Evolutionary conservation across 129 eudicot species (phyloP).

Genomic region (Erigeron canadensis): DNA sequence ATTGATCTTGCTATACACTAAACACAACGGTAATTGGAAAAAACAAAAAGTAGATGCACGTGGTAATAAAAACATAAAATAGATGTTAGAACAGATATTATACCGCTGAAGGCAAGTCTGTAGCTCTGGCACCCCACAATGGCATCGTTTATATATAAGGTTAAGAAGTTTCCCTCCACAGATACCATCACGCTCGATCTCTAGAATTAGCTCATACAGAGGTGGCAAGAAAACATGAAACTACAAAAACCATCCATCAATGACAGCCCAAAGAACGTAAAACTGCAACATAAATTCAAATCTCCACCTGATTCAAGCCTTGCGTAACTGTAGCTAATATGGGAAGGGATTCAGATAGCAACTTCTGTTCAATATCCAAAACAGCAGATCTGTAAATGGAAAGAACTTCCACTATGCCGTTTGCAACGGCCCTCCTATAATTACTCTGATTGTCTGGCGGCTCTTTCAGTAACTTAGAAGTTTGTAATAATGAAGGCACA

Average conservation of each 20-base stretch:
- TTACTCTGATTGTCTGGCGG: conserved; percentile 48
- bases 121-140: conserved; percentile 96
- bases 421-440: conserved; percentile 82
- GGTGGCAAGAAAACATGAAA: conserved; percentile 86
- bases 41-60: neutral
- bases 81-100: conserved; percentile 20
- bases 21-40: conserved; percentile 1
- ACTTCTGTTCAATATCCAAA: conserved; percentile 76
- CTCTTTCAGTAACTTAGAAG: conserved; percentile 42
- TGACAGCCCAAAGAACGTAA: conserved; percentile 28
- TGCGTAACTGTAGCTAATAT: conserved; percentile 81
- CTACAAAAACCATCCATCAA: conserved; percentile 42
- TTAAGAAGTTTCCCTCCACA: conserved; percentile 88
- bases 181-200: conserved; percentile 73
- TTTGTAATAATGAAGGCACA: conserved; percentile 41
- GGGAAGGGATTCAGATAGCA: conserved; percentile 70
- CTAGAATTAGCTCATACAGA: conserved; percentile 80
- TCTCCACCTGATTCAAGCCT: conserved; percentile 73
- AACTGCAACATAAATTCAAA: neutral
- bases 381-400: conserved; percentile 78
- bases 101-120: conserved; percentile 89
- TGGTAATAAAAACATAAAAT: neutral
- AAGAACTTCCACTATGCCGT: conserved; percentile 80
- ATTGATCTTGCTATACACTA: neutral
- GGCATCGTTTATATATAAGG: conserved; percentile 74